Evolutionary conservation across 345 rosid genomes (phyloP).

Genomic region (Brassica carinata): DNA sequence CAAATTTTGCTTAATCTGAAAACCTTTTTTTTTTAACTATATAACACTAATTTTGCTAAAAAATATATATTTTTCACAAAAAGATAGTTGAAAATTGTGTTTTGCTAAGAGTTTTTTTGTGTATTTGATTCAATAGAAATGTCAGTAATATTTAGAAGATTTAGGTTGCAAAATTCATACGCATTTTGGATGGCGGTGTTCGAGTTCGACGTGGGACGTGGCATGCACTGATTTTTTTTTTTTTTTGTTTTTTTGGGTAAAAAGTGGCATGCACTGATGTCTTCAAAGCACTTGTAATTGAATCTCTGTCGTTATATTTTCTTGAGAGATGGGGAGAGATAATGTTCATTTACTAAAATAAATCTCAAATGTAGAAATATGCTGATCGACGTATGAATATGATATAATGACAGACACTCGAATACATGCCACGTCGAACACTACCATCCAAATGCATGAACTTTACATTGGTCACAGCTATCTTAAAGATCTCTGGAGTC

Average conservation of each 20-base stretch:
- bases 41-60: background rate
- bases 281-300: background rate
- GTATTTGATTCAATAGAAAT: background rate
- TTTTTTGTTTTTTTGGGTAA: too few relatives aligned
- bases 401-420: background rate
- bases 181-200: background rate
- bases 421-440: background rate
- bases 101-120: background rate
- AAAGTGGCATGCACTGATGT: background rate
- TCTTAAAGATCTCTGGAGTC: background rate
- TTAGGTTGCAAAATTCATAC: background rate
- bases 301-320: background rate
- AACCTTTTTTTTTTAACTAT: background rate
- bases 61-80: background rate
- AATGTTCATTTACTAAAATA: background rate
- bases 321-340: background rate
- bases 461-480: background rate
- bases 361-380: background rate
- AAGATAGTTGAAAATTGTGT: background rate
- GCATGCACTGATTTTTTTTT: background rate
- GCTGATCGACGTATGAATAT: background rate
- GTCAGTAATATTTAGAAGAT: background rate
- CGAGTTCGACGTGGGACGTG: background rate
- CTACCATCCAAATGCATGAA: background rate
- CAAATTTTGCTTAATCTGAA: background rate